Evolutionary conservation across 257 asterid species (phyloP), one percentile per base, ranked within the genome.

Genomic region (Jacaranda copaia): DNA sequence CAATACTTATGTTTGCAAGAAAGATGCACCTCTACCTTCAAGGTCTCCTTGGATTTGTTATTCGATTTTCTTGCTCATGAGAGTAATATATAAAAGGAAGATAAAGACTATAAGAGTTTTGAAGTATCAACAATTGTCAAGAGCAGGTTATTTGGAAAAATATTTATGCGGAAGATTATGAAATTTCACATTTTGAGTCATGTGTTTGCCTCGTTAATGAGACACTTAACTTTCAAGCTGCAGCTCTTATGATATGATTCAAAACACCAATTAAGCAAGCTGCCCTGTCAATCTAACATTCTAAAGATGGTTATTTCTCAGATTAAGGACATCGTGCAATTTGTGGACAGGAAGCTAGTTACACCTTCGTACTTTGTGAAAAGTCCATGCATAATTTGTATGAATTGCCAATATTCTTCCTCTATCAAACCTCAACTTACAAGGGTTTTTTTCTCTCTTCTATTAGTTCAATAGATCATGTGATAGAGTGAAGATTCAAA

Each of bases 251-350:
- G 42, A 20, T 18, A 74, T 61, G 32, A 35, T 48, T 60, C 32
- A 52, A 61, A 62, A 74, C 55, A 62, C 65, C 35, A 74, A 12
- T 32, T 49, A 32, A 51, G 40, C 20, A 72, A 56, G 43, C 32
- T 70, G 42, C 14, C 38, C 45, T 11, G 48, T 19, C 51, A 65
- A 40, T 15, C 52, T 42, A 65, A 9, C 14, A 15, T 6, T 56
- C 36, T 62, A 8, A 1, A 15, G 52, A 14, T 3, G 32, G 18
- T n/a, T 15, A 42, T 40, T 40, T 65, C 15, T 35, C 48, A 16
- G 36, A 15, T 42, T n/a, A 51, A n/a, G n/a, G 53, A n/a, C n/a
- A n/a, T 53, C 1, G 40, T 7, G 43, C 15, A 38, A n/a, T 12
- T 43, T 35, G 25, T 40, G 60, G 58, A 60, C 16, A 68, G 57